Percentiles rank a stretch among this genome's conserved stretches.
phyloP scores from a whole-genome alignment of 192 early-diverging fungal species.

The Gonapodya sp. region DNA sequence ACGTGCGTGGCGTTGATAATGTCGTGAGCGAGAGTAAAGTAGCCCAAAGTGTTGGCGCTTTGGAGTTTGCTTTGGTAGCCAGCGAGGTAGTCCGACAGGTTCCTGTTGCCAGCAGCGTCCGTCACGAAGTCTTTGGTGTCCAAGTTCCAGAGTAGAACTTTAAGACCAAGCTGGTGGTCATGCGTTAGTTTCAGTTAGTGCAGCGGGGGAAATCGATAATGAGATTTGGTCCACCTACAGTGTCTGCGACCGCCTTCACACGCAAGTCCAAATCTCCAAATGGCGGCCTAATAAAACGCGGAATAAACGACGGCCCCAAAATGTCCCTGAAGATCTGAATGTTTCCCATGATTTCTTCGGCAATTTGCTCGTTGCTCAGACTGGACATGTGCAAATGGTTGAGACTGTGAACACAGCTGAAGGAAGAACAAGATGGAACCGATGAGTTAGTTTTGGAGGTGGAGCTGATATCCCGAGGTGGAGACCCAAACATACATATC shows the following conservation, averaged over 20 bases:
- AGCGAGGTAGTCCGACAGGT: neutral
- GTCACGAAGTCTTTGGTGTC: conserved; percentile 3
- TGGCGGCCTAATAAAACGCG: neutral
- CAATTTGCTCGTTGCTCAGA: neutral
- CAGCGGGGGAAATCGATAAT: too few relatives aligned
- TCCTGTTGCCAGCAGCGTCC: neutral
- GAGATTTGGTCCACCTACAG: neutral
- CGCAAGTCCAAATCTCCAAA: conserved; percentile 3
- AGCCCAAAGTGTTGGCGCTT: neutral
- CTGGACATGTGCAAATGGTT: conserved; percentile 11
- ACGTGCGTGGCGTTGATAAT: neutral
- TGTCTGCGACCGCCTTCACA: conserved; percentile 2
- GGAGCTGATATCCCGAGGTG: neutral
- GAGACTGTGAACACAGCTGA: neutral
- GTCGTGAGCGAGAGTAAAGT: neutral
- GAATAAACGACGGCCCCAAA: neutral
- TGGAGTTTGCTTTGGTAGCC: neutral
- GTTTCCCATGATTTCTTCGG: neutral
- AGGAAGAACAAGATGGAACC: neutral
- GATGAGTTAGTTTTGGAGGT: neutral
- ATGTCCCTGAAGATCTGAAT: neutral
- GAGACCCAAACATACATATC: too few relatives aligned
- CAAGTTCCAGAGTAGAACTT: neutral
- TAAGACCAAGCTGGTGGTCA: conserved; percentile 2
- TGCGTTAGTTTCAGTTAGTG: too few relatives aligned